Percentiles rank a stretch among this genome's conserved stretches.
phyloP scores from a whole-genome alignment of 2,329 filamentous ascomycete genomes.

The Thelonectria blattea region DNA sequence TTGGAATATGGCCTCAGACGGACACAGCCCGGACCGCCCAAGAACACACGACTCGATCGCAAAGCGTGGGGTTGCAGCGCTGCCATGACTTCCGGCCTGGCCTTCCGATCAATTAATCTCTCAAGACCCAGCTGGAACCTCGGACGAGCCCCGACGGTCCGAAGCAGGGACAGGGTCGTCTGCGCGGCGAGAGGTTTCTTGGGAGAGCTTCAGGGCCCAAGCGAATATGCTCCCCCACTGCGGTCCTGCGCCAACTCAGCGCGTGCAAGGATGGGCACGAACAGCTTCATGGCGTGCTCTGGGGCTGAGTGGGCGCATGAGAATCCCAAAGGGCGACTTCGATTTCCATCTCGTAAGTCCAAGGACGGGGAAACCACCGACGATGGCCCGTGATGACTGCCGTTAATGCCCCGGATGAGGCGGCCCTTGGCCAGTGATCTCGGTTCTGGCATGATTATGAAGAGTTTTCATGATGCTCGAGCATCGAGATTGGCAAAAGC shows the following conservation, averaged over 20 bases:
- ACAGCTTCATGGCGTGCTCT: constrained; percentile 23
- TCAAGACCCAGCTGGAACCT: constrained; percentile 29
- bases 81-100: constrained; percentile 6
- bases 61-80: constrained; percentile 9
- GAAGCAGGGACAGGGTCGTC: constrained; percentile 26
- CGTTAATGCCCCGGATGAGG: constrained; percentile 12
- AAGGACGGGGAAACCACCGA: constrained; percentile 23
- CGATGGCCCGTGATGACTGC: constrained; percentile 25
- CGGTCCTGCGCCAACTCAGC: constrained; percentile 15
- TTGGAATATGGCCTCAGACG: constrained; percentile 5
- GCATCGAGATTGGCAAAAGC: constrained; percentile 1
- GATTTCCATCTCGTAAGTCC: constrained; percentile 34
- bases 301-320: constrained; percentile 16
- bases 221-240: constrained; percentile 17
- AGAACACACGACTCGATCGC: constrained; percentile 5
- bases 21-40: constrained; percentile 2
- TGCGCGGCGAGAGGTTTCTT: constrained; percentile 19
- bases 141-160: constrained; percentile 35
- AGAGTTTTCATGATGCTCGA: constrained; percentile 13
- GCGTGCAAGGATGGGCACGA: constrained; percentile 21
- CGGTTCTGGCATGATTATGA: constrained; percentile 8
- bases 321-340: constrained; percentile 5
- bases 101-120: constrained; percentile 25
- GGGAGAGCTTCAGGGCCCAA: constrained; percentile 7
- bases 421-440: constrained; percentile 3